Evolutionary conservation across 495 filamentous ascomycete genomes (phyloP), one percentile per base, ranked within the genome.

Genomic region (Talaromyces proteolyticus): DNA sequence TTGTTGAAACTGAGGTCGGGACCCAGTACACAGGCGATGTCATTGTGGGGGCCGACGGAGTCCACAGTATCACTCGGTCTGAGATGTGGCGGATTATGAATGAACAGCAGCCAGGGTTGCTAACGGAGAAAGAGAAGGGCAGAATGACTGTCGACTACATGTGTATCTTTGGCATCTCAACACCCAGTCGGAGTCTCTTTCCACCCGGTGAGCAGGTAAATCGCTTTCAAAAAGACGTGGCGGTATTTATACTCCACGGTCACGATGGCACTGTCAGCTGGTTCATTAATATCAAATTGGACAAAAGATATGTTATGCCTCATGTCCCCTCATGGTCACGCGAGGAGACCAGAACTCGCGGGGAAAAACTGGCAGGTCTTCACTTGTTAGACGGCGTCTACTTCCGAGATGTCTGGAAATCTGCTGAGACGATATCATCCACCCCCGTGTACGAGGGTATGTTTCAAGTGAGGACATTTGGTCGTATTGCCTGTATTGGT

Each of bases 31-130:
- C 51, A 6, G 77, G 77, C 0, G 68, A 78, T 34, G 42, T 80
- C 11, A 52, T 82, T 6, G 53, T 79, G 14, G 79, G 76, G 0
- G 70, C 68, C 14, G 80, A 81, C 54, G 80, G 79, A 0, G 74
- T 79, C 5, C 70, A 76, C 53, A 77, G 74, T 44, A 55, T 59
- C 19, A 70, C 72, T 14, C 59, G 75, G n/a, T 46, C 59, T 19
- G 70, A 73, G 51, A 66, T 82, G 50, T 62, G 64, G 47, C 44
- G 55, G 16, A 53, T 61, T 44, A 62, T 56, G 7, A 51, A 57
- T 18, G 49, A 55, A 19, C 42, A 45, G 6, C 34, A 54, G 18
- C 42, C 42, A 23, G 50, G 44, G 14, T 51, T 51, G 7, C 43
- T 51, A 21, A 25, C 37, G 7, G 23, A 42, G 16, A 34, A 29